Evolutionary conservation across 169 alveolate genomes (phyloP).

Genomic region (Cryptosporidium sp.): DNA sequence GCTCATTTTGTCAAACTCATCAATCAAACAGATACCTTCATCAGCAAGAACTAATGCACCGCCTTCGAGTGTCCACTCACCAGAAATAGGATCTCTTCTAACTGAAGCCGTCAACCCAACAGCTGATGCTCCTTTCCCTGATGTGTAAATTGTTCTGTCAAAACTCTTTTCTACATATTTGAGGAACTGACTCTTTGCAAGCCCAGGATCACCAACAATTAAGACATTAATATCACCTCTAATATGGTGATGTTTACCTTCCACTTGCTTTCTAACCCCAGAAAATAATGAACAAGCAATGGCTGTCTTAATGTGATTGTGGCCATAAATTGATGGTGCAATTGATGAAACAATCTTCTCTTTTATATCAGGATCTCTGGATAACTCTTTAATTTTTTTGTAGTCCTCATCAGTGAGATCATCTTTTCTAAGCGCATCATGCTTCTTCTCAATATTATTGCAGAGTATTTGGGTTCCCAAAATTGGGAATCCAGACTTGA

Average conservation of each 20-base stretch:
- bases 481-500: slow-evolving; percentile 97
- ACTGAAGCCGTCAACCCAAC: slow-evolving; percentile 99
- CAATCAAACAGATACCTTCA: slow-evolving; percentile 99
- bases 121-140: slow-evolving; percentile 99
- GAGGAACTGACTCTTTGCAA: slow-evolving; percentile 98
- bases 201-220: slow-evolving; percentile 97
- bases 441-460: slow-evolving; percentile 91
- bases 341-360: slow-evolving; percentile 94
- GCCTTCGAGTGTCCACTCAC: slow-evolving; percentile 99
- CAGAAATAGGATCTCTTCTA: slow-evolving; percentile 95
- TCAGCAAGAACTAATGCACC: slow-evolving; percentile 99
- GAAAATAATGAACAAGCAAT: slow-evolving; percentile 93
- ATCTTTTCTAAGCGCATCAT: slow-evolving; percentile 87
- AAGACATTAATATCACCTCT: slow-evolving; percentile 97
- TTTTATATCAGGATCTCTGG: slow-evolving; percentile 94
- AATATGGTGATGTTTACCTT: slow-evolving; percentile 93
- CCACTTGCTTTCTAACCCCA: slow-evolving; percentile 93
- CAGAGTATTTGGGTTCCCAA: slow-evolving; percentile 95
- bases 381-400: slow-evolving; percentile 88
- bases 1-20: slow-evolving; percentile 99
- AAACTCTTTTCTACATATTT: slow-evolving; percentile 97
- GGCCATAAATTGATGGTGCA: slow-evolving; percentile 99
- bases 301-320: slow-evolving; percentile 92
- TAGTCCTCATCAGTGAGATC: slow-evolving; percentile 95
- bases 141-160: slow-evolving; percentile 92